Evolutionary conservation across 306 rosid genomes (phyloP).

Genomic region (Fragaria vesca): DNA sequence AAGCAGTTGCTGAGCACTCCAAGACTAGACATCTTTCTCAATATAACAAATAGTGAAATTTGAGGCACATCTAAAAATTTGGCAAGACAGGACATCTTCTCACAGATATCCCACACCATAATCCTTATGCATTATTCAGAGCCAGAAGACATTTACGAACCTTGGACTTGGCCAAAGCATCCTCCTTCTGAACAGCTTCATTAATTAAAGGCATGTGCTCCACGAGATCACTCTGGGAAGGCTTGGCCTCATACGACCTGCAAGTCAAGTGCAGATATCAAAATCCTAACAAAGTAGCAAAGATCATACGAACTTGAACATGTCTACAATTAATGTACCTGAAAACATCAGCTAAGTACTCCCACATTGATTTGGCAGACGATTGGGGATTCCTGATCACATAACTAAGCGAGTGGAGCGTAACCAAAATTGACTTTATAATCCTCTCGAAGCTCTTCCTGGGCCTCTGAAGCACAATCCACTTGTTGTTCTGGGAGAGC

Average conservation of each 20-base stretch:
- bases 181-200: constrained; percentile 44
- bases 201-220: constrained; percentile 33
- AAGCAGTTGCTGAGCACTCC: background rate
- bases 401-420: constrained; percentile 59
- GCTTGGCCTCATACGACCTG: constrained; percentile 54
- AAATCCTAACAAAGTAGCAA: background rate
- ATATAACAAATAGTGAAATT: background rate
- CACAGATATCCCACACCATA: background rate
- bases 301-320: no score
- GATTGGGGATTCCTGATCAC: constrained; percentile 57
- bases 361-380: constrained; percentile 61
- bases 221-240: constrained; percentile 43
- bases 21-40: background rate
- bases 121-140: background rate
- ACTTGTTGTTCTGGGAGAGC: constrained; percentile 51
- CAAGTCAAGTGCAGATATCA: constrained; percentile 2
- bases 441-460: constrained; percentile 63
- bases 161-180: constrained; percentile 49
- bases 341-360: constrained; percentile 57
- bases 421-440: constrained; percentile 55
- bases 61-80: background rate
- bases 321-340: constrained; percentile 37
- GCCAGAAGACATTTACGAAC: constrained; percentile 30
- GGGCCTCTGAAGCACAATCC: constrained; percentile 80
- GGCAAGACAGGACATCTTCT: background rate